Evolutionary conservation across 2,329 filamentous ascomycete species (phyloP).

Genomic region (Gyromitra esculenta): DNA sequence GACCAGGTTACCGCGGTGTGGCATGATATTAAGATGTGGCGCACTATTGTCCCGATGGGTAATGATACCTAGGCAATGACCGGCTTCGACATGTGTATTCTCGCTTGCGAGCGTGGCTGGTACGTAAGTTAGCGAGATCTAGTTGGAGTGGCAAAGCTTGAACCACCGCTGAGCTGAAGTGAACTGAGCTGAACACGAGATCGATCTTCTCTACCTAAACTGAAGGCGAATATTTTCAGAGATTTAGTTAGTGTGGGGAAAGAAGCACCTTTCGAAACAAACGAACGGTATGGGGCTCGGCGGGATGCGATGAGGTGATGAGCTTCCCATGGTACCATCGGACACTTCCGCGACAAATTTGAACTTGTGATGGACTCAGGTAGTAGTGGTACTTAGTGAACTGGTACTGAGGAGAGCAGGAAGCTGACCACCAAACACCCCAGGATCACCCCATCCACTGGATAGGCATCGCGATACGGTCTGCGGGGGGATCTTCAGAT

Average conservation of each 20-base stretch:
- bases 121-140: constrained; percentile 17
- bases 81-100: constrained; percentile 1
- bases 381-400: constrained; percentile 3
- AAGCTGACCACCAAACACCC: constrained; percentile 3
- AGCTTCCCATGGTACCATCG: neutral
- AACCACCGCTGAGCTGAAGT: neutral
- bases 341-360: constrained; percentile 21
- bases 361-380: constrained; percentile 20
- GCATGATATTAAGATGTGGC: constrained; percentile 23
- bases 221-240: neutral
- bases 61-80: neutral
- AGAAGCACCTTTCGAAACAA: neutral
- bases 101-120: constrained; percentile 11
- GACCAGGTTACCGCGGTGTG: constrained; percentile 10
- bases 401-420: constrained; percentile 4
- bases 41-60: constrained; percentile 6
- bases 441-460: constrained; percentile 13
- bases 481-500: constrained; percentile 15
- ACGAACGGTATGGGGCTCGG: constrained; percentile 16
- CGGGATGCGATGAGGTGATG: constrained; percentile 31
- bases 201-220: constrained; percentile 30
- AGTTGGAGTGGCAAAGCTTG: constrained; percentile 4
- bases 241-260: constrained; percentile 14
- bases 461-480: constrained; percentile 17
- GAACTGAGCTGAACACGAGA: constrained; percentile 8